Evolutionary conservation across 1,139 yeast genomes (phyloP).

Genomic region (Candida dubliniensis): DNA sequence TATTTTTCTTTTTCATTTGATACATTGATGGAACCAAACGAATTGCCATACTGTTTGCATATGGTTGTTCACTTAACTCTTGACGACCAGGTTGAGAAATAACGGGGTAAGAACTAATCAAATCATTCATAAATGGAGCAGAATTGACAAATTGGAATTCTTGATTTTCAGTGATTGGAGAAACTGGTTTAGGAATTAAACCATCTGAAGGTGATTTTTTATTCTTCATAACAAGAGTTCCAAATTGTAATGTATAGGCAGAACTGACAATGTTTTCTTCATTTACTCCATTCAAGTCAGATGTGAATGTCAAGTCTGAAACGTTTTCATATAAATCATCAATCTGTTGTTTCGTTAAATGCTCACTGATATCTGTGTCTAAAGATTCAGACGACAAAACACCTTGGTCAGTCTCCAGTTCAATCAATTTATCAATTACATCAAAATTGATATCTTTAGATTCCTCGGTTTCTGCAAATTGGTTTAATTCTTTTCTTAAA

Average conservation of each 20-base stretch:
- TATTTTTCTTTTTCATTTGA: conserved; percentile 20
- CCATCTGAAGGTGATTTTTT: conserved; percentile 5
- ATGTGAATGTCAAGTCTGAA: conserved; percentile 15
- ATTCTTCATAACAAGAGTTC: conserved; percentile 33
- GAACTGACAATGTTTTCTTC: conserved; percentile 19
- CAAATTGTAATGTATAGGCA: conserved; percentile 38
- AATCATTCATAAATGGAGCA: conserved; percentile 41
- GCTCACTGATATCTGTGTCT: not conserved
- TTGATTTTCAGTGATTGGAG: conserved; percentile 1
- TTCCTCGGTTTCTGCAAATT: not conserved
- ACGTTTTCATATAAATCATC: conserved; percentile 18
- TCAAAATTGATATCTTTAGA: not conserved
- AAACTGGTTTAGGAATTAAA: conserved; percentile 9
- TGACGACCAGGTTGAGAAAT: conserved; percentile 7
- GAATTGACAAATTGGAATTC: conserved; percentile 41
- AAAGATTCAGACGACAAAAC: not conserved
- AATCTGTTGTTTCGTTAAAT: conserved; percentile 5
- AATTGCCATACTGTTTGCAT: conserved; percentile 43
- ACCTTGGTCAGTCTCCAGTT: not conserved
- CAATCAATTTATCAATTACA: not conserved
- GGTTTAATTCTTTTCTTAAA: conserved; percentile 8
- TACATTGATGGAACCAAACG: conserved; percentile 49
- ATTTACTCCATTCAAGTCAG: conserved; percentile 15
- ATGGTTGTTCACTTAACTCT: conserved; percentile 27
- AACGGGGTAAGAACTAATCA: conserved; percentile 36